These are phyloP conservation scores for Yarrowia sp. DNA, from an alignment of 805 yeast genomes.

Conservation along the genomic window DNA sequence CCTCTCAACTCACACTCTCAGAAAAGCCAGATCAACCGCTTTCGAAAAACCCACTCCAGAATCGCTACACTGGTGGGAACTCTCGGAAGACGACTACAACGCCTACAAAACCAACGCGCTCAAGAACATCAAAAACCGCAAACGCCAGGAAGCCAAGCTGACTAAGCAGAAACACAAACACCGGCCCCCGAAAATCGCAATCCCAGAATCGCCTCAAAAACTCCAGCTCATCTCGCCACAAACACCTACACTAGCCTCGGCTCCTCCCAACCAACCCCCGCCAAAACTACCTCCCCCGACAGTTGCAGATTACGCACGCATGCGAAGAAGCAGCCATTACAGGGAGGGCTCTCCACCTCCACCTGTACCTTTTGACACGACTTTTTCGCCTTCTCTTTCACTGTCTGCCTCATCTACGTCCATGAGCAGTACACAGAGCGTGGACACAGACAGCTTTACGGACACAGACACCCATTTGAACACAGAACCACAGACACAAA, in stretches of 20 bases:
- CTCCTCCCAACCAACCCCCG: background rate
- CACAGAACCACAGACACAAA: no score
- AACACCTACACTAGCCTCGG: slow-evolving; percentile 6
- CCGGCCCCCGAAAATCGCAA: background rate
- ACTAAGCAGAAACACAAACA: background rate
- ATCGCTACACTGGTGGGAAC: background rate
- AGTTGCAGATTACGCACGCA: background rate
- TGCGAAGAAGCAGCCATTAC: background rate
- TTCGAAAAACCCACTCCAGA: background rate
- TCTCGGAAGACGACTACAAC: slow-evolving; percentile 9
- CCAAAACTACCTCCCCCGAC: background rate
- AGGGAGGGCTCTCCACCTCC: no score
- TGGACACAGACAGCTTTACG: no score
- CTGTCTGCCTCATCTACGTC: background rate
- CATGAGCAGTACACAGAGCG: no score
- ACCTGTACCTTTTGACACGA: no score
- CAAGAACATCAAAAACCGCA: background rate
- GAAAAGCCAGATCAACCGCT: background rate
- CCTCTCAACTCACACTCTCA: background rate
- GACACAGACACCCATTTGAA: no score
- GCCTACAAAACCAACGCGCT: background rate
- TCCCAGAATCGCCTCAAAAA: background rate
- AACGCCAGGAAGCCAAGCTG: background rate
- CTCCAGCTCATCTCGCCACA: background rate
- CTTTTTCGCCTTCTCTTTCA: background rate